Percentiles rank a stretch among this genome's conserved stretches.
phyloP scores from a whole-genome alignment of 106 monocot species.

The Dendrobium nobile region DNA sequence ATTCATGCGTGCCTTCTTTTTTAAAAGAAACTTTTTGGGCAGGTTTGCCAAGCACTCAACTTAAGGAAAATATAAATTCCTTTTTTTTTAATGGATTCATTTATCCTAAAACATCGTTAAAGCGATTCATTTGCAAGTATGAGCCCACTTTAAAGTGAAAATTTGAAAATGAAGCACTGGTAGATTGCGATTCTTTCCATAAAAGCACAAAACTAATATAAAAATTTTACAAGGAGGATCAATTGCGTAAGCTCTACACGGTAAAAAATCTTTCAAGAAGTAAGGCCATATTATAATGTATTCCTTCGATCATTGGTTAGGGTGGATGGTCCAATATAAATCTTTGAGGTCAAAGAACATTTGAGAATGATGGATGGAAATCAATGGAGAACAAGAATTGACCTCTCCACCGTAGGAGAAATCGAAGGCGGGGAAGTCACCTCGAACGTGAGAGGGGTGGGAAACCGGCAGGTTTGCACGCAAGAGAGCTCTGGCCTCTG shows the following conservation, averaged over 20 bases:
- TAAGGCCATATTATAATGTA: slow-evolving; percentile 55
- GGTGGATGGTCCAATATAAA: slow-evolving; percentile 31
- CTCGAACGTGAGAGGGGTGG: no score
- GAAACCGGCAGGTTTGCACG: no score
- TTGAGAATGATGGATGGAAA: slow-evolving; percentile 35
- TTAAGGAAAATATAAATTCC: slow-evolving; percentile 20
- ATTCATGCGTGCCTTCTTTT: slow-evolving; percentile 31
- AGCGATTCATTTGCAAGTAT: slow-evolving; percentile 39
- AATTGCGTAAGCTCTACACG: slow-evolving; percentile 39
- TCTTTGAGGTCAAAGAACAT: slow-evolving; percentile 42
- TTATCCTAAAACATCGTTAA: slow-evolving; percentile 38
- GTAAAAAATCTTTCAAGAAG: slow-evolving; percentile 55
- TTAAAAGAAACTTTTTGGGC: slow-evolving; percentile 39
- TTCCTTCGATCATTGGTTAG: slow-evolving; percentile 25
- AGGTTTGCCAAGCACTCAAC: slow-evolving; percentile 23
- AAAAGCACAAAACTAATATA: slow-evolving; percentile 37
- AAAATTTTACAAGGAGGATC: slow-evolving; percentile 52
- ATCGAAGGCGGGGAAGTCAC: no score
- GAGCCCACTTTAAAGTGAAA: slow-evolving; percentile 30
- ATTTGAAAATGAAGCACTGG: slow-evolving; percentile 38
- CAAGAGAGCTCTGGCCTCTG: no score
- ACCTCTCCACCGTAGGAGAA: no score
- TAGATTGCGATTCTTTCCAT: slow-evolving; percentile 36
- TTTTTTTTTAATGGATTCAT: slow-evolving; percentile 40
- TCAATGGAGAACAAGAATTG: slow-evolving; percentile 31